phyloP scores from a whole-genome alignment of 208 protist species.

The Trypanosoma boissoni region DNA sequence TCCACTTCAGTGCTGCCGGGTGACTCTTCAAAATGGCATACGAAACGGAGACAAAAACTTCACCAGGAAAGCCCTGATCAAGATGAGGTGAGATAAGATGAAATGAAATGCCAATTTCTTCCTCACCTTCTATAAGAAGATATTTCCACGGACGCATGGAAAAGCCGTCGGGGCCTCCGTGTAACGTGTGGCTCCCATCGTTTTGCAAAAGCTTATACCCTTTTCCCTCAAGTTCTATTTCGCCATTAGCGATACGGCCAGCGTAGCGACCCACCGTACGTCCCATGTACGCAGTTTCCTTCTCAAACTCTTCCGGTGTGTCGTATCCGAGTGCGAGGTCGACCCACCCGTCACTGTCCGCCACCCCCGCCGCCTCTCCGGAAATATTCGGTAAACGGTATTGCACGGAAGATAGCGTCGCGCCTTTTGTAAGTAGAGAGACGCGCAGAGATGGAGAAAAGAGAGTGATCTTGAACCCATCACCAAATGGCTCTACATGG shows the following conservation, averaged over 20 bases:
- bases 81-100: slow-evolving; percentile 67
- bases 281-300: not conserved
- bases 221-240: slow-evolving; percentile 41
- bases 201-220: slow-evolving; percentile 66
- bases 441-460: slow-evolving; percentile 47
- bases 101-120: slow-evolving; percentile 69
- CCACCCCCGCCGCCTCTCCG: not conserved
- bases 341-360: slow-evolving; percentile 35
- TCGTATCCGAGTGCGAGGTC: not conserved
- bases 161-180: slow-evolving; percentile 69
- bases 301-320: slow-evolving; percentile 2
- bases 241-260: slow-evolving; percentile 59
- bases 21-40: slow-evolving; percentile 58
- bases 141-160: slow-evolving; percentile 67
- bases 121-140: slow-evolving; percentile 59
- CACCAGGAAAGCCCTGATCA: slow-evolving; percentile 79
- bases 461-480: slow-evolving; percentile 50
- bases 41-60: slow-evolving; percentile 63
- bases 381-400: slow-evolving; percentile 40
- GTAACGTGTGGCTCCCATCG: slow-evolving; percentile 53
- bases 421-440: slow-evolving; percentile 60
- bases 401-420: slow-evolving; percentile 59
- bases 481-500: slow-evolving; percentile 57
- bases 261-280: slow-evolving; percentile 48
- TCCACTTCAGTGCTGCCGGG: slow-evolving; percentile 44